phyloP scores from a whole-genome alignment of 1,284 basidiomycete genomes.

The Rhodotorula sp. region DNA sequence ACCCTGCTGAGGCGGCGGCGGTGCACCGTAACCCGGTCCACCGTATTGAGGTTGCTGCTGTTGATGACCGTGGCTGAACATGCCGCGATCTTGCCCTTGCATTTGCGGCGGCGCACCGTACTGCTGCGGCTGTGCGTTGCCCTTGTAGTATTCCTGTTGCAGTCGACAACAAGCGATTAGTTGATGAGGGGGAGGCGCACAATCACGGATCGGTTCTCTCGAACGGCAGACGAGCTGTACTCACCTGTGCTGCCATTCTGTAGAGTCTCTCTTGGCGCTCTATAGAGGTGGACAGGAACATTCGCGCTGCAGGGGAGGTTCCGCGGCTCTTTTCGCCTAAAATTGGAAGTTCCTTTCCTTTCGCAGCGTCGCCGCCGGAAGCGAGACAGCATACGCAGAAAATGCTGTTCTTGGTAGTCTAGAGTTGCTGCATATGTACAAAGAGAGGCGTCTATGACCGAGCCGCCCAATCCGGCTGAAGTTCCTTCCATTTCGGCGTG shows the following conservation, averaged over 20 bases:
- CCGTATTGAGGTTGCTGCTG: neutral
- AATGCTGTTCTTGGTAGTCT: too few species aligned
- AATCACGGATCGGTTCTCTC: too few species aligned
- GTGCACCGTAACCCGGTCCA: neutral
- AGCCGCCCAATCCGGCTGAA: neutral
- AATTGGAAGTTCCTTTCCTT: too few species aligned
- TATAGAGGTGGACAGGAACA: neutral
- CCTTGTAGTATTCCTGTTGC: constrained; percentile 6
- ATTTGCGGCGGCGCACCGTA: neutral
- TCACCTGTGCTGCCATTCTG: constrained; percentile 8
- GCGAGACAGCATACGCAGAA: too few species aligned
- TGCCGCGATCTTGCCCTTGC: constrained; percentile 3
- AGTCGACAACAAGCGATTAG: neutral
- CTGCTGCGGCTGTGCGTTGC: neutral
- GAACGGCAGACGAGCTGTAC: too few species aligned
- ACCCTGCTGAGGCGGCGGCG: neutral
- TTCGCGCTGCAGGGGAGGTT: neutral
- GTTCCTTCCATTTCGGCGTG: constrained; percentile 9
- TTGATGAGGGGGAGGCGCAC: neutral
- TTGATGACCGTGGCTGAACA: neutral
- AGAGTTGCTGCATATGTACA: neutral
- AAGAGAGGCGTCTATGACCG: neutral
- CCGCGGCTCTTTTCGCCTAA: neutral
- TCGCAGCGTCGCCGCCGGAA: too few species aligned
- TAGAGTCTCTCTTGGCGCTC: neutral